phyloP scores from a whole-genome alignment of 1,139 yeast genomes.

The Dujonia santamariae region DNA sequence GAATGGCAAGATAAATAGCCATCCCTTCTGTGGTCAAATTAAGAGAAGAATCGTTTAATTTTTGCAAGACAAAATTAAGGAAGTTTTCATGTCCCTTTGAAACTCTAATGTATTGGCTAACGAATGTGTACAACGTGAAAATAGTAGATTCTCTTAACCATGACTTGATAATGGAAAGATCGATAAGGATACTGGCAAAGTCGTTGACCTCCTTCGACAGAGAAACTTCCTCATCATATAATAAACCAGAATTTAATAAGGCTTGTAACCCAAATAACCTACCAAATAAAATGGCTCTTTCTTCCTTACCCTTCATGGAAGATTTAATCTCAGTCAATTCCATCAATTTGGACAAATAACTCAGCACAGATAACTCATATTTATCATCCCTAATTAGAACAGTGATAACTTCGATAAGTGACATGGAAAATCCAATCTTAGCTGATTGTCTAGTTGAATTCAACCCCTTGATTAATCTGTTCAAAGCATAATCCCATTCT shows the following conservation, averaged over 20 bases:
- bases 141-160: slow-evolving; percentile 88
- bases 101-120: no score
- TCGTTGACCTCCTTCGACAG: slow-evolving; percentile 7
- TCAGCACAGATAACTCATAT: slow-evolving; percentile 27
- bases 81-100: no score
- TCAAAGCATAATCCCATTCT: slow-evolving; percentile 83
- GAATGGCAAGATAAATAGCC: slow-evolving; percentile 60
- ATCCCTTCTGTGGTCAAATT: slow-evolving; percentile 77
- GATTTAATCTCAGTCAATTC: slow-evolving; percentile 41
- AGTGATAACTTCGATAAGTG: slow-evolving; percentile 72
- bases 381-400: slow-evolving; percentile 31
- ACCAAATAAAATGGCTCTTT: slow-evolving; percentile 79
- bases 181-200: slow-evolving; percentile 32
- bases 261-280: slow-evolving; percentile 82
- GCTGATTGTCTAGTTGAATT: slow-evolving; percentile 82
- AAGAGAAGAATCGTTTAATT: slow-evolving; percentile 52
- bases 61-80: slow-evolving; percentile 29
- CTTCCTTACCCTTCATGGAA: slow-evolving; percentile 75
- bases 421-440: slow-evolving; percentile 84
- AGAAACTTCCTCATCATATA: slow-evolving; percentile 27
- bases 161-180: slow-evolving; percentile 60
- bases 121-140: slow-evolving; percentile 62
- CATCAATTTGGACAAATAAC: slow-evolving; percentile 44
- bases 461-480: slow-evolving; percentile 76
- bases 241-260: slow-evolving; percentile 55